Evolutionary conservation across 1,139 yeast species (phyloP).

Genomic region (Geotrichum restrictum): DNA sequence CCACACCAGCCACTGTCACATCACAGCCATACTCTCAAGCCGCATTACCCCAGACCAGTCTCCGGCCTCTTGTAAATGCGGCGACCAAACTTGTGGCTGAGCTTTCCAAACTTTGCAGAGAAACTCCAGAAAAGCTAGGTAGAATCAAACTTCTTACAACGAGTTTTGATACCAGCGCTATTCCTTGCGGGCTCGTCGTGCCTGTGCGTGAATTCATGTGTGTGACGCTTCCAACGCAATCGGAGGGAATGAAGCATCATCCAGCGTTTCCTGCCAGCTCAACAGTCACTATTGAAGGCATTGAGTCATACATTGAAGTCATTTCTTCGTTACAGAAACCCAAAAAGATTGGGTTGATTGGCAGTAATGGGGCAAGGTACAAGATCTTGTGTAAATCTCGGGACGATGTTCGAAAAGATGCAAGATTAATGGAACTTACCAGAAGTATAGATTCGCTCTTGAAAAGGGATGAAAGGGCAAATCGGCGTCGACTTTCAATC

Average conservation of each 20-base stretch:
- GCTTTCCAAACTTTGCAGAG: constrained; percentile 37
- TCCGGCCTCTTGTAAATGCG: constrained; percentile 24
- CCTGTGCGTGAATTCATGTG: constrained; percentile 77
- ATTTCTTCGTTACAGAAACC: constrained; percentile 86
- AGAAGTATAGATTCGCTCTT: constrained; percentile 77
- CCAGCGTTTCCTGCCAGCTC: constrained; percentile 54
- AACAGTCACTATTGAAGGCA: constrained; percentile 48
- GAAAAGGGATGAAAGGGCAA: constrained; percentile 62
- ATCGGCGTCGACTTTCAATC: constrained; percentile 66
- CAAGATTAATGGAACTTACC: constrained; percentile 89
- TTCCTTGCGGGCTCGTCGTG: constrained; percentile 68
- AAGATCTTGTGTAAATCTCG: constrained; percentile 75
- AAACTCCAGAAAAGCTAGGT: constrained; percentile 27
- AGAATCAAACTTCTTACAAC: constrained; percentile 30
- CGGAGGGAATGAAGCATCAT: constrained; percentile 44
- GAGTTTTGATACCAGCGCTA: constrained; percentile 47
- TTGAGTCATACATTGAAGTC: constrained; percentile 63
- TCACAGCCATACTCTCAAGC: constrained; percentile 13
- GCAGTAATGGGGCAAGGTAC: constrained; percentile 71
- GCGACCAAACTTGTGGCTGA: constrained; percentile 36
- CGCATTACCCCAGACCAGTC: constrained; percentile 4
- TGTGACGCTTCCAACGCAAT: constrained; percentile 54
- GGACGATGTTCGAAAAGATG: constrained; percentile 94
- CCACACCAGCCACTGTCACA: constrained; percentile 16
- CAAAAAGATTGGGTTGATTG: constrained; percentile 67